These are phyloP conservation scores for Marvania coccoides DNA, from an alignment of 139 green algal genomes.

Conservation along the genomic window DNA sequence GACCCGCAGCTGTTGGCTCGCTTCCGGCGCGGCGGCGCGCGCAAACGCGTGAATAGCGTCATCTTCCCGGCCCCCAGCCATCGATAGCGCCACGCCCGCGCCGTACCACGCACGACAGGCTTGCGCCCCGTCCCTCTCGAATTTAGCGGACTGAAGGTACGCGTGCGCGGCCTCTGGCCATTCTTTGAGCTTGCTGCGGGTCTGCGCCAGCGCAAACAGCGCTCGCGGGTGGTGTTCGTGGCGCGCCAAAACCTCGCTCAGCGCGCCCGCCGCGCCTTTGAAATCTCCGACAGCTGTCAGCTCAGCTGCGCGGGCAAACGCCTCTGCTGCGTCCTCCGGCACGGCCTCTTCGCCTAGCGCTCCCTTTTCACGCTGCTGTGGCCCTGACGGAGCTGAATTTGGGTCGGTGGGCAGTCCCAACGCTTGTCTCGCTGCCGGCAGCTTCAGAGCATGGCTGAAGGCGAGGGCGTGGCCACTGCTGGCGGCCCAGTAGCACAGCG, in stretches of 20 bases:
- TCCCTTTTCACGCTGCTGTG: background rate
- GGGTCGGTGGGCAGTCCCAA: background rate
- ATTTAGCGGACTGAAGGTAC: slow-evolving; percentile 16
- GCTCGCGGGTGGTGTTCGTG: slow-evolving; percentile 10
- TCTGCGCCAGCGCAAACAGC: slow-evolving; percentile 29
- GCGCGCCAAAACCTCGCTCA: slow-evolving; percentile 17
- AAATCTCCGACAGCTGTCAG: background rate
- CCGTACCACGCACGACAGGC: slow-evolving; percentile 18
- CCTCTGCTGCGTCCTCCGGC: background rate
- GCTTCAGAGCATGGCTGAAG: slow-evolving; percentile 8
- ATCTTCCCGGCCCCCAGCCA: slow-evolving; percentile 23
- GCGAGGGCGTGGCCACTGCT: slow-evolving; percentile 41
- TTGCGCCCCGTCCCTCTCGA: background rate
- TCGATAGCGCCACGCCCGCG: slow-evolving; percentile 21
- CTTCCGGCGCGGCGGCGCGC: background rate
- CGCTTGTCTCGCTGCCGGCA: background rate
- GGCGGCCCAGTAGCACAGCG: slow-evolving; percentile 63
- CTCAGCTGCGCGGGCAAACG: slow-evolving; percentile 27
- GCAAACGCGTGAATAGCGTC: slow-evolving; percentile 20
- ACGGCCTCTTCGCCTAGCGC: background rate
- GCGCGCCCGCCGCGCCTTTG: slow-evolving; percentile 1
- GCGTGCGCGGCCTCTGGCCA: slow-evolving; percentile 20
- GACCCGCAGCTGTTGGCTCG: slow-evolving; percentile 11
- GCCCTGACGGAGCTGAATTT: no score
- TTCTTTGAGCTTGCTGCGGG: slow-evolving; percentile 22